A percentile compares a stretch with the other conserved stretches of the same genome.
Evolutionary conservation across 176 grass and related monocot species (phyloP).

Genomic region (Tillandsia fasciculata): DNA sequence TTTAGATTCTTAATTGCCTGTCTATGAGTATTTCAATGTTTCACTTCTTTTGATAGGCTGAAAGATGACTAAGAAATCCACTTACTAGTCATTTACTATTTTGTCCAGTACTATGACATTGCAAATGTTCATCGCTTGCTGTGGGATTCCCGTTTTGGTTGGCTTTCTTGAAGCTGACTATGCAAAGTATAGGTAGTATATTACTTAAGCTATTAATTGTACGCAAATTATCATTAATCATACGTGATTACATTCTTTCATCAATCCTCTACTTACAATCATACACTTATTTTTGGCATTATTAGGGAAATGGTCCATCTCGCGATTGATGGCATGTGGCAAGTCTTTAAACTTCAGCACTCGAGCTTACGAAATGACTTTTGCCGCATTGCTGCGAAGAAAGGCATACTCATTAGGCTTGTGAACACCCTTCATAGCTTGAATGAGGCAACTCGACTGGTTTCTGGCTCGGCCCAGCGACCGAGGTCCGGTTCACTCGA

Average conservation of each 20-base stretch:
- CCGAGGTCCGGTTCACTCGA: conserved; percentile 71
- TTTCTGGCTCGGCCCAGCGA: conserved; percentile 56
- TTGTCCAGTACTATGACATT: conserved; percentile 70
- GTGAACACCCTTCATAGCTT: conserved; percentile 95
- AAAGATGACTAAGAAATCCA: background rate
- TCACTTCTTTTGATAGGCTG: background rate
- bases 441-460: conserved; percentile 89
- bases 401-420: conserved; percentile 72
- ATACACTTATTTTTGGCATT: background rate
- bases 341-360: conserved; percentile 92
- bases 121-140: conserved; percentile 98
- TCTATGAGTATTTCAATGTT: background rate
- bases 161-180: conserved; percentile 96
- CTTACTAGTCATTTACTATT: conserved; percentile 15
- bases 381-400: conserved; percentile 89
- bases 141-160: conserved; percentile 96
- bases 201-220: conserved; percentile 12
- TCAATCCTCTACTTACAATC: too few species aligned
- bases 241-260: background rate
- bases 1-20: conserved; percentile 28
- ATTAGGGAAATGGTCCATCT: conserved; percentile 97
- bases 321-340: conserved; percentile 96
- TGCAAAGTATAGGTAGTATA: conserved; percentile 75
- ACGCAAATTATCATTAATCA: too few species aligned
- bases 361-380: conserved; percentile 88